Evolutionary conservation across 345 rosid species (phyloP), one percentile per base, ranked within the genome.

Genomic region (Eucalyptus melliodora): DNA sequence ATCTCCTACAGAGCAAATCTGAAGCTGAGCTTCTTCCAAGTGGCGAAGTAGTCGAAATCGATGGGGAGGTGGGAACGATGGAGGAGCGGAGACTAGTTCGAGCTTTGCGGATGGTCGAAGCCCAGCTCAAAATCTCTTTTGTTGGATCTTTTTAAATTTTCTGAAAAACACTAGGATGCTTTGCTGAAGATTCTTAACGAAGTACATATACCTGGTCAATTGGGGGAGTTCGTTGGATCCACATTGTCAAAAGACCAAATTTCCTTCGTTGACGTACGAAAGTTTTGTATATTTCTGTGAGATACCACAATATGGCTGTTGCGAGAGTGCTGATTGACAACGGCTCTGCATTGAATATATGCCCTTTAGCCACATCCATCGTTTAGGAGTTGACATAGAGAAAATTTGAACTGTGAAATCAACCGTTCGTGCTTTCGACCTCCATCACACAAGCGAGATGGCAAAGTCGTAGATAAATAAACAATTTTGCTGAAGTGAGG

Each of bases 91-190:
- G 56, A 53, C 24, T 8, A 53, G 56, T 53, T 53, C 24, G 56
- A 53, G 56, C 56, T 53, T 19, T 19, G 56, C 24, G 10, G 55
- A 91, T 95, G 94, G 59, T 96, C 94, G 88, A 97, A 96, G 51
- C 94, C 98, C 9, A 53, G 24, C 56, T 53, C 24, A 53, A 53
- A 53, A 53, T 53, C 24, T 53, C 56, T 53, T 53, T 53, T 8
- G 56, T 19, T 19, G 56, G 56, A 17, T 53, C 56, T 53, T 53
- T 51, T 19, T 1, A 4, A 56, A 56, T 56, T 9, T 56, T 9
- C 30, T 9, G 62, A 24, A 24, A 56, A 56, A 56, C 62, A 24
- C 62, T 9, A 24, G 62, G 62, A 56, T 56, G 62, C 62, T 56
- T 23, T 24, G 62, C 62, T 56, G 27, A 10, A 56, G 62, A 56